Evolutionary conservation across 164 flowering plant species (phyloP).

Genomic region (Aristolochia californica): DNA sequence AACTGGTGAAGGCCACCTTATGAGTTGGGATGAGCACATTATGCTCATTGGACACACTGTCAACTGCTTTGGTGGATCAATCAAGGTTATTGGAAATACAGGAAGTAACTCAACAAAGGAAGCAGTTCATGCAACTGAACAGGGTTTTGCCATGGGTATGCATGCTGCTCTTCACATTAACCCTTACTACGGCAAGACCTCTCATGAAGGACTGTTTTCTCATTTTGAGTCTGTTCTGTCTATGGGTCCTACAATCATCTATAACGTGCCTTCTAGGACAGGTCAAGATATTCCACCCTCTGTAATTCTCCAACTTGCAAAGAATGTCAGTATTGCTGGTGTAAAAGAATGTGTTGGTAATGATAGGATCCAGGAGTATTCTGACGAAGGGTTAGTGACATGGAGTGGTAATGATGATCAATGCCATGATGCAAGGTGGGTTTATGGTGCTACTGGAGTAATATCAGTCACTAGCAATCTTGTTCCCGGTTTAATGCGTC

Average conservation of each 20-base stretch:
- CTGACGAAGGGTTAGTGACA: slow-evolving; percentile 41
- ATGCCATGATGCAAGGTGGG: slow-evolving; percentile 86
- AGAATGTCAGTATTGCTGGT: slow-evolving; percentile 59
- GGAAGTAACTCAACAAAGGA: slow-evolving; percentile 92
- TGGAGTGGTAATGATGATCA: slow-evolving; percentile 93
- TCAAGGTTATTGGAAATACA: slow-evolving; percentile 87
- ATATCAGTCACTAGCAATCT: slow-evolving; percentile 73
- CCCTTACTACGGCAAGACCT: slow-evolving; percentile 94
- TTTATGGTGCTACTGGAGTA: slow-evolving; percentile 64
- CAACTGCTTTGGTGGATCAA: slow-evolving; percentile 67
- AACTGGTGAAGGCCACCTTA: slow-evolving; percentile 91
- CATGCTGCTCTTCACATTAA: slow-evolving; percentile 90
- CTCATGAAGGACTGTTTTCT: slow-evolving; percentile 60
- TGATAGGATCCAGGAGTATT: slow-evolving; percentile 48
- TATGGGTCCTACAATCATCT: slow-evolving; percentile 76
- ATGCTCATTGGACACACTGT: slow-evolving; percentile 95
- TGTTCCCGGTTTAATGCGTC: slow-evolving; percentile 60
- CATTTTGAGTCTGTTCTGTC: slow-evolving; percentile 67
- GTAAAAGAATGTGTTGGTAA: slow-evolving; percentile 81
- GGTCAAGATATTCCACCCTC: slow-evolving; percentile 78
- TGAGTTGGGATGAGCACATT: slow-evolving; percentile 96
- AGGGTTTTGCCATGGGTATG: slow-evolving; percentile 93
- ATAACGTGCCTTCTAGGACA: slow-evolving; percentile 75
- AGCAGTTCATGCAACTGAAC: slow-evolving; percentile 90
- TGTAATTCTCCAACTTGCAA: slow-evolving; percentile 42